Base-by-base conservation (phyloP, 1,284 basidiomycete species). In the Leccinum olivaceoglutinosum region DNA sequence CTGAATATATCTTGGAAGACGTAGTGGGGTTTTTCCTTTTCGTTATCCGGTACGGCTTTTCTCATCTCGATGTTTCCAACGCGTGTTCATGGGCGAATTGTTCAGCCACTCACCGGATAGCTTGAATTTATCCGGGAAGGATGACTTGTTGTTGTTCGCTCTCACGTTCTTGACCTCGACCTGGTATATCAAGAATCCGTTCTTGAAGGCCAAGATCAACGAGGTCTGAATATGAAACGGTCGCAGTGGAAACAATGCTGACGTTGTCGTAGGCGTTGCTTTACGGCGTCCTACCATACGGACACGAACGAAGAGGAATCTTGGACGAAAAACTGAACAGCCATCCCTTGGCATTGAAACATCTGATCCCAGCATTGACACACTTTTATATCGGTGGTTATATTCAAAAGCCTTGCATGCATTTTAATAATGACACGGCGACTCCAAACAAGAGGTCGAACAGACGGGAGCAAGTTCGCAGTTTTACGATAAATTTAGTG, bases 161-260 rank as follows among this genome's bases (percentile, higher is more conserved):
- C 81, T 98, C 68, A 94, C 93, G 0, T 98, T 98, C 83, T 80
- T 99, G 62, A 90, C 92, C 7, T 97, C 94, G 6, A 93, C 93
- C 0, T 93, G 92, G 86, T 98, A 96, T 75, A 95, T 99, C 80
- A 98, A 97, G 80, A 99, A 99, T 69, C 97, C 97, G 0, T 98
- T 97, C 82, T 77, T 99, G 69, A 98, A 98, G 77, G 89, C 94
- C n/a, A 98, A 99, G 77, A 89, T 99, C 55, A 94, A 98, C 67
- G 94, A 96, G 72, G 93, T 94, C 54, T 11, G 38, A 11, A 38
- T n/a, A 16, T 44, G 56, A 49, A 59, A 51, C n/a, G 6, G 60
- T 25, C 32, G 2, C 6, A 7, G 6, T 32, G 38, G 12, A 1
- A 58, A 18, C 57, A 25, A 63, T 38, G n/a, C 65, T 63, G 46